Evolutionary conservation across 208 protist species (phyloP), one percentile per base, ranked within the genome.

Genomic region (Wallacemonas sp.): DNA sequence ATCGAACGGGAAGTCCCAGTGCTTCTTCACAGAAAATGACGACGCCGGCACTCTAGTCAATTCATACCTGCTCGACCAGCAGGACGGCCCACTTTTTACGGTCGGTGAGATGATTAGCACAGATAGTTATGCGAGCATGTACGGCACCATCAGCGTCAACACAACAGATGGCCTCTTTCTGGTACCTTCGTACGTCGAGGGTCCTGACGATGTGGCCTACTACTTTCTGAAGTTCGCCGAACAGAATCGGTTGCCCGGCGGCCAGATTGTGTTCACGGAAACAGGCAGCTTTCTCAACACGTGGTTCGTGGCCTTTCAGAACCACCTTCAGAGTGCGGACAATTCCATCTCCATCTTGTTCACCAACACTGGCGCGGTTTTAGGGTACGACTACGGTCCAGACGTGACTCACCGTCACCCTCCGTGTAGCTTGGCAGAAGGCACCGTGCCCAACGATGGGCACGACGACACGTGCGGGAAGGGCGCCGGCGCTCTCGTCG

Each of bases 321-420:
- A 1, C 17, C 64, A 55, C 53, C 39, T 87, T 19, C 81, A 87
- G 48, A 76, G 73, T 29, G 60, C 59, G 17, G 42, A 48, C 0
- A 55, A 78, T 27, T 83, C 77, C 64, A 76, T 79, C 54, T 78
- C 73, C 12, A 53, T 83, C 44, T 38, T 87, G 6, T 81, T 80
- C 65, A 30, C 34, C 48, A 62, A 55, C 66, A 45, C 54, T 24
- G 73, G 76, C 29, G 52, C 33, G 21, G 64, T 87, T 19, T 15
- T 79, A 1, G 73, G 64, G 10, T 83, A 78, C 70, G 61, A 38
- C 34, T 67, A 76, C 45, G 65, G 57, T 29, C 34, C 22, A 33
- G 21, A 19, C 21, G 33, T 17, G 17, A 33, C 2, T 10, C 9
- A 9, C 10, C 1, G 12, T 19, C 1, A 42, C 24, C 10, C 10